Percentiles rank a stretch among this genome's conserved stretches.
These are phyloP conservation scores for Aristolochia contorta DNA, from an alignment of 164 flowering plant genomes.

Conservation along the genomic window DNA sequence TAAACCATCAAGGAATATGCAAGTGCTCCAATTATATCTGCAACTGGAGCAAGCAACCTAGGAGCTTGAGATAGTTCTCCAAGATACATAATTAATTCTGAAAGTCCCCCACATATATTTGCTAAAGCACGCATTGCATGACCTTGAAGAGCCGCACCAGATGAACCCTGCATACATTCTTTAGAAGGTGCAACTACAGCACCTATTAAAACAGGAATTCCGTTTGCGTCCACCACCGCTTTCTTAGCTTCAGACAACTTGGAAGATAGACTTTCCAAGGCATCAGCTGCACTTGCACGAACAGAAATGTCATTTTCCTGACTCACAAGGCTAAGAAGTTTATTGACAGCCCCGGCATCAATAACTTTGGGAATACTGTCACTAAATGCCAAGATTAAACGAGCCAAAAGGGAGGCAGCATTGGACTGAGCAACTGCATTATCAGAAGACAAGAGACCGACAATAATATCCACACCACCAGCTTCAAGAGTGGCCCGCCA, in stretches of 20 bases:
- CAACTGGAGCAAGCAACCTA: slow-evolving; percentile 69
- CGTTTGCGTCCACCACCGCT: slow-evolving; percentile 51
- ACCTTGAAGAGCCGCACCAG: slow-evolving; percentile 52
- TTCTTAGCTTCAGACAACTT: slow-evolving; percentile 54
- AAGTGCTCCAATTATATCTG: slow-evolving; percentile 87
- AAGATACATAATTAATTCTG: slow-evolving; percentile 53
- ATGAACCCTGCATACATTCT: slow-evolving; percentile 74
- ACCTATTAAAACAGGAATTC: slow-evolving; percentile 61
- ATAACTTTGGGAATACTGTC: slow-evolving; percentile 77
- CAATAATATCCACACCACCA: slow-evolving; percentile 76
- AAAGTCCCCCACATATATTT: slow-evolving; percentile 73
- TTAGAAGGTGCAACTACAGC: slow-evolving; percentile 89
- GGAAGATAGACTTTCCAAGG: slow-evolving; percentile 68
- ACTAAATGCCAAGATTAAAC: slow-evolving; percentile 57
- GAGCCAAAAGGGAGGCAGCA: slow-evolving; percentile 92
- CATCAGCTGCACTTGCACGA: slow-evolving; percentile 87
- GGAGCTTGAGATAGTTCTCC: slow-evolving; percentile 71
- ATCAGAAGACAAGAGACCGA: slow-evolving; percentile 68
- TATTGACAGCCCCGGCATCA: slow-evolving; percentile 63
- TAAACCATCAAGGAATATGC: slow-evolving; percentile 78
- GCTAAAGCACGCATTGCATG: slow-evolving; percentile 73
- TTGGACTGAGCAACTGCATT: slow-evolving; percentile 70
- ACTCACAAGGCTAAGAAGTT: slow-evolving; percentile 49
- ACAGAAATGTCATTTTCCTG: slow-evolving; percentile 61
- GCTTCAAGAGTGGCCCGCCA: slow-evolving; percentile 76